Evolutionary conservation across 495 filamentous ascomycete genomes (phyloP).

Genomic region (Aspergillus haitiensis): DNA sequence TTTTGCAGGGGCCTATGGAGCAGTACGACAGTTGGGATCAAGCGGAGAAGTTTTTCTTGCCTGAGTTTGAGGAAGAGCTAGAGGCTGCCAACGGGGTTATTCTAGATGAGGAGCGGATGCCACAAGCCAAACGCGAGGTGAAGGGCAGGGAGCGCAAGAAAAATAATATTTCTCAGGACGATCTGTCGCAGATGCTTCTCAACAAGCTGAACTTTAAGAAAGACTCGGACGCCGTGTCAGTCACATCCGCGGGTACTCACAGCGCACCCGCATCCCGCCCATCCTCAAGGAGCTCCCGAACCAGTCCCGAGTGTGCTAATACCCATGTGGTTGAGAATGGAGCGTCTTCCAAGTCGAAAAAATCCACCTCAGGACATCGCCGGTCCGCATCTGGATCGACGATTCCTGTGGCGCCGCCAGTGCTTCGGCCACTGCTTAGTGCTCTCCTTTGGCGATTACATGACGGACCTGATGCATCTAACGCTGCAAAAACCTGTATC

Average conservation of each 20-base stretch:
- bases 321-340: slow-evolving; percentile 32
- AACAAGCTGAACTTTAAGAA: slow-evolving; percentile 55
- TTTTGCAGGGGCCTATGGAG: slow-evolving; percentile 59
- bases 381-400: slow-evolving; percentile 40
- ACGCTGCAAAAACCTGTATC: slow-evolving; percentile 46
- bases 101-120: slow-evolving; percentile 20
- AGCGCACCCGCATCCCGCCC: slow-evolving; percentile 46
- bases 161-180: slow-evolving; percentile 29
- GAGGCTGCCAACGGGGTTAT: slow-evolving; percentile 29
- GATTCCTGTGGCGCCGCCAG: slow-evolving; percentile 42
- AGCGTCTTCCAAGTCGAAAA: slow-evolving; percentile 25
- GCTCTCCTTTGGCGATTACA: slow-evolving; percentile 62
- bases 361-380: slow-evolving; percentile 31
- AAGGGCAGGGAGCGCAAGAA: slow-evolving; percentile 22
- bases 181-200: slow-evolving; percentile 52
- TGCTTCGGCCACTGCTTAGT: slow-evolving; percentile 59
- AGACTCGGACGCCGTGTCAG: slow-evolving; percentile 46
- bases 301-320: slow-evolving; percentile 49
- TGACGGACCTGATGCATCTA: slow-evolving; percentile 43
- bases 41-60: slow-evolving; percentile 60
- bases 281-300: slow-evolving; percentile 53
- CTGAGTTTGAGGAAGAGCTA: slow-evolving; percentile 52
- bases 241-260: slow-evolving; percentile 51
- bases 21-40: slow-evolving; percentile 60
- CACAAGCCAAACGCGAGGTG: slow-evolving; percentile 21